A percentile compares a stretch with the other conserved stretches of the same genome.
Evolutionary conservation across 768 basidiomycete genomes (phyloP).

Genomic region (Podaxis rugospora): DNA sequence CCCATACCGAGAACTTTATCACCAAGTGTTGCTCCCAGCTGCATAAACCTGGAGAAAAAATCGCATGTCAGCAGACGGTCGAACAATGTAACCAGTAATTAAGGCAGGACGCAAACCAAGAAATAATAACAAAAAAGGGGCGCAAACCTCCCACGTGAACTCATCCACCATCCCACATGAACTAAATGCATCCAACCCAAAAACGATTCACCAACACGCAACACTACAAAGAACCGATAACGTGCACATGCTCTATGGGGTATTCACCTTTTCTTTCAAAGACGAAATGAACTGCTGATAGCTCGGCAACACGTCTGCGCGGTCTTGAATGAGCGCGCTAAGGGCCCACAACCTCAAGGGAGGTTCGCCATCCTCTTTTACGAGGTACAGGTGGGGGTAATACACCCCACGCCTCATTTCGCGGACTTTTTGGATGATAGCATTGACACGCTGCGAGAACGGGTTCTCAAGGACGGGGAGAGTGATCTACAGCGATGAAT

Average conservation of each 20-base stretch:
- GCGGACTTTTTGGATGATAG: slow-evolving; percentile 89
- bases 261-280: slow-evolving; percentile 82
- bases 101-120: not conserved
- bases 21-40: slow-evolving; percentile 19
- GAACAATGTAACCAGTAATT: not conserved
- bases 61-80: not conserved
- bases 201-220: not conserved
- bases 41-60: slow-evolving; percentile 24
- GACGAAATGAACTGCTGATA: slow-evolving; percentile 93
- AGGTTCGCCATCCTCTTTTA: slow-evolving; percentile 98
- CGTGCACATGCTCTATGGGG: slow-evolving; percentile 15
- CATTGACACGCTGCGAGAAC: slow-evolving; percentile 94
- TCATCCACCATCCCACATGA: no score
- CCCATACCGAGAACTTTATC: not conserved
- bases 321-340: slow-evolving; percentile 91
- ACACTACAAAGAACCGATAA: not conserved
- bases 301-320: slow-evolving; percentile 90
- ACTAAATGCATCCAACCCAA: not conserved
- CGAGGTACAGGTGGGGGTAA: slow-evolving; percentile 90
- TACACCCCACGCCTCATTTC: slow-evolving; percentile 93
- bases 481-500: slow-evolving; percentile 52
- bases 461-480: slow-evolving; percentile 88
- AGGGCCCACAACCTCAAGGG: slow-evolving; percentile 94
- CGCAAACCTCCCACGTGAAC: not conserved
- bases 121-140: not conserved